Conservation (phyloP, 768 basidiomycete species). For the Chalciporus sphaerocephalus region DNA sequence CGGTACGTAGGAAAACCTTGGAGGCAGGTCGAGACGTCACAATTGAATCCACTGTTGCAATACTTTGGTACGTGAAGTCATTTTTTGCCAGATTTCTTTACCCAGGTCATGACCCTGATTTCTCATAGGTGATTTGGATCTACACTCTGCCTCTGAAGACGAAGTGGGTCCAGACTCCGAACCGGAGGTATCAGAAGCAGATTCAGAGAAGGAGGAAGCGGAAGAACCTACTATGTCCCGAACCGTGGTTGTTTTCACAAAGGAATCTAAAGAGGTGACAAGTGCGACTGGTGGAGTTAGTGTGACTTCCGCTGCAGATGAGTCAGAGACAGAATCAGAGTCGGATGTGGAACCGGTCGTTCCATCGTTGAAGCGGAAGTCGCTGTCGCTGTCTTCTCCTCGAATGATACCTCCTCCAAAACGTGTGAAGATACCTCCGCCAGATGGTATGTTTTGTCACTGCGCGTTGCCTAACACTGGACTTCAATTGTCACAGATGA, state of each 20-base stretch:
- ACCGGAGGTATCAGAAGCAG: constrained; percentile 17
- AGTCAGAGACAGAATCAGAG: constrained; percentile 35
- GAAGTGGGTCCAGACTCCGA: constrained; percentile 19
- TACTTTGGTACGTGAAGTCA: constrained; percentile 42
- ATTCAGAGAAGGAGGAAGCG: constrained; percentile 25
- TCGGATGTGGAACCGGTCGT: constrained; percentile 17
- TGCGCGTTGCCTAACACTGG: not conserved
- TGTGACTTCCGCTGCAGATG: constrained; percentile 3
- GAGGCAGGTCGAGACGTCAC: constrained; percentile 1
- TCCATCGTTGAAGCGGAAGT: constrained; percentile 22
- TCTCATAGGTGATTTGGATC: constrained; percentile 40
- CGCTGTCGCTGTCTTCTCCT: constrained; percentile 18
- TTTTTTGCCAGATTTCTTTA: not conserved
- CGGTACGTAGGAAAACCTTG: constrained; percentile 1
- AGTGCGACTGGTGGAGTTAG: not conserved
- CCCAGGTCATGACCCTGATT: not conserved
- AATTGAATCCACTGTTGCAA: constrained; percentile 42
- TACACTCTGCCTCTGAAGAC: constrained; percentile 52
- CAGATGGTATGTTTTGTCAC: constrained; percentile 16
- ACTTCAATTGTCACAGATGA: constrained; percentile 22
- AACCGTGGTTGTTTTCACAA: constrained; percentile 12
- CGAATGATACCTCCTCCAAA: constrained; percentile 13
- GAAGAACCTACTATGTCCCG: constrained; percentile 23
- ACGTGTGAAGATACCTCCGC: constrained; percentile 10
- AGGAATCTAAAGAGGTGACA: constrained; percentile 3